A percentile compares a stretch with the other conserved stretches of the same genome.
These are phyloP conservation scores for Magnolia sinica DNA, from an alignment of 164 flowering plant genomes.

Conservation along the genomic window DNA sequence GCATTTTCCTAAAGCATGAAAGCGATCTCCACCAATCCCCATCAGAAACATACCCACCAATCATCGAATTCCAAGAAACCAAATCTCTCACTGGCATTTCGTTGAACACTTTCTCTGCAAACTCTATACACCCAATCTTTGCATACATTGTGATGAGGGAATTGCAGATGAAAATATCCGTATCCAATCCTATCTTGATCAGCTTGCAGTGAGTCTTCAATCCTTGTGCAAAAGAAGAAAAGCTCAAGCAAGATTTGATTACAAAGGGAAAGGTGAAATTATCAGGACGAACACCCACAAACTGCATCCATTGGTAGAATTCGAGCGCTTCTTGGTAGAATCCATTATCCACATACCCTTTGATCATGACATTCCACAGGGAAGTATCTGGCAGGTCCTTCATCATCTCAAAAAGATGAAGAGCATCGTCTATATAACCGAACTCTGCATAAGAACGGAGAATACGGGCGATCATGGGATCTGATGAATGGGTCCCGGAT, in stretches of 20 bases:
- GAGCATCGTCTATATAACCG: conserved; percentile 47
- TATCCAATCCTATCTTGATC: conserved; percentile 46
- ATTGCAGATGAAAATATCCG: conserved; percentile 50
- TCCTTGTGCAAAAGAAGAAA: conserved; percentile 34
- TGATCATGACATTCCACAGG: conserved; percentile 50
- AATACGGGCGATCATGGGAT: conserved; percentile 17
- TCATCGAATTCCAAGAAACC: conserved; percentile 79
- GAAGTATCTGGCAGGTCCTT: conserved; percentile 25
- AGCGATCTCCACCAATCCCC: conserved; percentile 47
- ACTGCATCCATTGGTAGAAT: conserved; percentile 20
- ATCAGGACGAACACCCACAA: conserved; percentile 16
- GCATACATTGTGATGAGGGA: conserved; percentile 56
- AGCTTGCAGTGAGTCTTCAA: conserved; percentile 38
- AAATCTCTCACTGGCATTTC: conserved; percentile 53
- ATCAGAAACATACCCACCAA: conserved; percentile 44
- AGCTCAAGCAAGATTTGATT: conserved; percentile 49
- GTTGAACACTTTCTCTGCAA: conserved; percentile 46
- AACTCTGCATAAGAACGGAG: conserved; percentile 24
- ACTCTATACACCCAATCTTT: conserved; percentile 42
- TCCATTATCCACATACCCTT: conserved; percentile 22
- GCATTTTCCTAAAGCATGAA: conserved; percentile 40
- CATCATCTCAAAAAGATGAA: conserved; percentile 46
- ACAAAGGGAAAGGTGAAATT: conserved; percentile 44
- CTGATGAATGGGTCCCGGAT: not conserved
- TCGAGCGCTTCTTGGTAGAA: conserved; percentile 14